Percentiles rank a stretch among this genome's conserved stretches.
These are phyloP conservation scores for Myochromella boudieri DNA, from an alignment of 768 basidiomycete species.

Conservation along the genomic window DNA sequence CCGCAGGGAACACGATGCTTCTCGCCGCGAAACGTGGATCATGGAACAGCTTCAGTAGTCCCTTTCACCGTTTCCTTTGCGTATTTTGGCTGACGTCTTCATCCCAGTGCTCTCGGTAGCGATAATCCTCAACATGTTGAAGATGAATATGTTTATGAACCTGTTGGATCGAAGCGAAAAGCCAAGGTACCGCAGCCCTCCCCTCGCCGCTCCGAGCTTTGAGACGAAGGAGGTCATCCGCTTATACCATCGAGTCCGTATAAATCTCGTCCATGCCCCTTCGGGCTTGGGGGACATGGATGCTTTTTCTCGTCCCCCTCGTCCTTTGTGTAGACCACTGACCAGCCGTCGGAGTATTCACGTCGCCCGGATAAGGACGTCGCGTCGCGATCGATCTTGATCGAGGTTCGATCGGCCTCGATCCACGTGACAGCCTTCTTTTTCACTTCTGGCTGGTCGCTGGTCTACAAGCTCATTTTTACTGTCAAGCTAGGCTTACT, in stretches of 20 bases:
- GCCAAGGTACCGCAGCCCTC: conserved; percentile 87
- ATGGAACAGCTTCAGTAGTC: conserved; percentile 91
- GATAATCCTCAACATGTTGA: conserved; percentile 66
- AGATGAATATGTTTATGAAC: conserved; percentile 82
- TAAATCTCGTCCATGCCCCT: conserved; percentile 49
- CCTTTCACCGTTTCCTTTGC: background rate
- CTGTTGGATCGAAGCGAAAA: conserved; percentile 67
- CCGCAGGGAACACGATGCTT: conserved; percentile 83
- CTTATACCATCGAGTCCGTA: conserved; percentile 71
- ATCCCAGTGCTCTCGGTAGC: conserved; percentile 64
- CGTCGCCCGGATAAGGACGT: conserved; percentile 29
- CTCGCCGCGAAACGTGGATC: conserved; percentile 86
- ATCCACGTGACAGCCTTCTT: conserved; percentile 40
- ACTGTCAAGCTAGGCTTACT: conserved; percentile 19
- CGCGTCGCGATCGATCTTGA: conserved; percentile 28
- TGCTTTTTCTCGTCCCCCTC: conserved; percentile 75
- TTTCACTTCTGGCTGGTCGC: conserved; percentile 32
- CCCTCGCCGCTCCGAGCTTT: conserved; percentile 89
- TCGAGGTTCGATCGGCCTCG: conserved; percentile 31
- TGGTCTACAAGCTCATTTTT: conserved; percentile 27
- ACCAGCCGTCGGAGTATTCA: conserved; percentile 38
- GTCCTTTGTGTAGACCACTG: conserved; percentile 44
- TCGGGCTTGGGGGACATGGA: conserved; percentile 89
- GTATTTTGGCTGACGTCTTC: conserved; percentile 1
- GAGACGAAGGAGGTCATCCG: conserved; percentile 83